A percentile compares a stretch with the other conserved stretches of the same genome.
These are phyloP conservation scores for Platismatia glauca DNA, from an alignment of 495 filamentous ascomycete genomes.

Conservation along the genomic window DNA sequence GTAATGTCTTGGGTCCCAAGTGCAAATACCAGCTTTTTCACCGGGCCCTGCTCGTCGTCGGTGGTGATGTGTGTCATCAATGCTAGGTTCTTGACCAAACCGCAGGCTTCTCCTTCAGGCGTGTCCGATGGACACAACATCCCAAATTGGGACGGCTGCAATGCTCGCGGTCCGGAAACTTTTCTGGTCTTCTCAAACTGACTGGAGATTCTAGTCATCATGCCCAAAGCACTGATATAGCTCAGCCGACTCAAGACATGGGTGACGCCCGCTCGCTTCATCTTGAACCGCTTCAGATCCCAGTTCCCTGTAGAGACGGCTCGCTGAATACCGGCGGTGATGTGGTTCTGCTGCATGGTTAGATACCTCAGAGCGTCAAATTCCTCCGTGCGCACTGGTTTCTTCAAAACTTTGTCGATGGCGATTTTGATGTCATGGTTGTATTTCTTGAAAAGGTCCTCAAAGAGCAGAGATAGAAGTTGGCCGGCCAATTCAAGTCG, in stretches of 20 bases:
- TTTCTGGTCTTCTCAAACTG: constrained; percentile 99
- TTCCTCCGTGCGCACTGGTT: constrained; percentile 70
- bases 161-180: constrained; percentile 84
- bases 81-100: constrained; percentile 95
- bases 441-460: constrained; percentile 94
- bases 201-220: constrained; percentile 98
- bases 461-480: constrained; percentile 89
- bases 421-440: constrained; percentile 77
- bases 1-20: constrained; percentile 72
- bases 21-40: constrained; percentile 69
- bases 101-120: constrained; percentile 95
- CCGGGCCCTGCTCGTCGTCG: constrained; percentile 80
- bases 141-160: constrained; percentile 95
- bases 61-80: constrained; percentile 99
- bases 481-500: constrained; percentile 88
- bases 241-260: constrained; percentile 92
- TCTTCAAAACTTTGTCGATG: constrained; percentile 88
- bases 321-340: constrained; percentile 83
- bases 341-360: constrained; percentile 64
- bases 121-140: constrained; percentile 97
- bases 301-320: constrained; percentile 96
- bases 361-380: constrained; percentile 80
- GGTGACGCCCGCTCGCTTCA: constrained; percentile 94
- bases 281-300: constrained; percentile 93
- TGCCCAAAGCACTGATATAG: constrained; percentile 95